A percentile compares a stretch with the other conserved stretches of the same genome.
Conservation (phyloP, 805 yeast genomes). For the Ogataea trehaloabstinens region DNA sequence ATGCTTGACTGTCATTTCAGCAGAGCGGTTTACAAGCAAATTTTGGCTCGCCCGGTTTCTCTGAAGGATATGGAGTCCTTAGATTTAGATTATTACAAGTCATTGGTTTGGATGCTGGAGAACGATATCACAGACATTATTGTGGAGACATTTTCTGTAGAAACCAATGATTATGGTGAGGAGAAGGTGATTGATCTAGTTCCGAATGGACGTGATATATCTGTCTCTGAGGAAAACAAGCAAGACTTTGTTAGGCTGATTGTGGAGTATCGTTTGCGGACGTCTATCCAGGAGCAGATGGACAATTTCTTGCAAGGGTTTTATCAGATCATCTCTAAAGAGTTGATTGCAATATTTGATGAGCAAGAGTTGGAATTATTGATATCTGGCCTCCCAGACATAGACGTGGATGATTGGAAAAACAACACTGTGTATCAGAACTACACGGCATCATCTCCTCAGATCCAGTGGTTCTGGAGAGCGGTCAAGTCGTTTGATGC, state of each 20-base stretch:
- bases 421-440: slow-evolving; percentile 78
- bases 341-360: slow-evolving; percentile 81
- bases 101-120: slow-evolving; percentile 93
- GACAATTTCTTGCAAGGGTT: slow-evolving; percentile 83
- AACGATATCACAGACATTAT: slow-evolving; percentile 92
- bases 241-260: slow-evolving; percentile 82
- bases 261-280: slow-evolving; percentile 81
- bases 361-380: slow-evolving; percentile 93
- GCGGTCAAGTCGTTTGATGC: slow-evolving; percentile 91
- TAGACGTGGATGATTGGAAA: slow-evolving; percentile 95
- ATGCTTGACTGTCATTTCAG: slow-evolving; percentile 93
- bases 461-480: slow-evolving; percentile 96
- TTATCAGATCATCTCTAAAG: slow-evolving; percentile 84
- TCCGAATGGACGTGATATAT: slow-evolving; percentile 76
- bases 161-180: slow-evolving; percentile 91
- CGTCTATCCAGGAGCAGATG: slow-evolving; percentile 84
- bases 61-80: slow-evolving; percentile 92
- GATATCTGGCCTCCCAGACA: slow-evolving; percentile 93
- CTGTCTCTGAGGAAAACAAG: slow-evolving; percentile 89
- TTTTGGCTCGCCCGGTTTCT: slow-evolving; percentile 75
- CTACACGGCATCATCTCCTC: slow-evolving; percentile 78
- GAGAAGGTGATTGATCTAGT: slow-evolving; percentile 78
- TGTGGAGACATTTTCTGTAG: slow-evolving; percentile 91
- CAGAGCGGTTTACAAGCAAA: slow-evolving; percentile 87
- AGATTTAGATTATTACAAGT: slow-evolving; percentile 89